These are phyloP conservation scores for Penicillium lividum DNA, from an alignment of 495 filamentous ascomycete species.

Conservation along the genomic window DNA sequence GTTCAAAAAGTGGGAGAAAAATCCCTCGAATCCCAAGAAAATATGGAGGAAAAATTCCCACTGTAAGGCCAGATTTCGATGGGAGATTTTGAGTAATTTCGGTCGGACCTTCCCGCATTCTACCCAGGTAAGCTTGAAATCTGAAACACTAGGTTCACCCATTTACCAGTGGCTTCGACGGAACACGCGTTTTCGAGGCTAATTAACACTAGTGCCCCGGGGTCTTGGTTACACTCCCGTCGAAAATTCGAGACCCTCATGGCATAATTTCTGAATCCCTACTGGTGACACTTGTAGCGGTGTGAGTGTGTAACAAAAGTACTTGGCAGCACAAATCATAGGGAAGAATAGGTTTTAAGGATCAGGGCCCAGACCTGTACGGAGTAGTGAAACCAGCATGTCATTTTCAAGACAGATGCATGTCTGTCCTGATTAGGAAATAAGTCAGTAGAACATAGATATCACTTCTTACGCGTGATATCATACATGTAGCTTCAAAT, in stretches of 20 bases:
- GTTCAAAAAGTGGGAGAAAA: neutral
- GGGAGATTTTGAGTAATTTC: constrained; percentile 7
- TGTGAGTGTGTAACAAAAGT: constrained; percentile 5
- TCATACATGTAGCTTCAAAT: neutral
- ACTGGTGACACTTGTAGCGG: neutral
- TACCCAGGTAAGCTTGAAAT: constrained; percentile 27
- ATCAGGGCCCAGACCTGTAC: constrained; percentile 2
- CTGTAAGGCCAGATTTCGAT: neutral
- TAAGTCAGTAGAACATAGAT: neutral
- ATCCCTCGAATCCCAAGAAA: constrained; percentile 1
- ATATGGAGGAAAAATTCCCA: constrained; percentile 7
- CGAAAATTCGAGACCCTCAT: constrained; percentile 18
- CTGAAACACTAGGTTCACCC: constrained; percentile 37
- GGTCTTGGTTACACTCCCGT: constrained; percentile 20
- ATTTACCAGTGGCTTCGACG: constrained; percentile 2
- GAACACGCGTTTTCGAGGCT: constrained; percentile 31
- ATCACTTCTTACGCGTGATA: neutral
- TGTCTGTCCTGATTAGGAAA: constrained; percentile 6
- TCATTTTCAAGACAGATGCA: constrained; percentile 3
- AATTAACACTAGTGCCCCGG: constrained; percentile 19
- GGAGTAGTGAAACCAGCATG: neutral
- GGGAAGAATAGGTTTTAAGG: neutral
- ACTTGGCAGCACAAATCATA: neutral
- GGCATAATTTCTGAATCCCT: neutral
- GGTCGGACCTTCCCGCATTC: constrained; percentile 26